Evolutionary conservation across 1,284 basidiomycete species (phyloP).

Genomic region (Cutaneotrichosporon sp.): DNA sequence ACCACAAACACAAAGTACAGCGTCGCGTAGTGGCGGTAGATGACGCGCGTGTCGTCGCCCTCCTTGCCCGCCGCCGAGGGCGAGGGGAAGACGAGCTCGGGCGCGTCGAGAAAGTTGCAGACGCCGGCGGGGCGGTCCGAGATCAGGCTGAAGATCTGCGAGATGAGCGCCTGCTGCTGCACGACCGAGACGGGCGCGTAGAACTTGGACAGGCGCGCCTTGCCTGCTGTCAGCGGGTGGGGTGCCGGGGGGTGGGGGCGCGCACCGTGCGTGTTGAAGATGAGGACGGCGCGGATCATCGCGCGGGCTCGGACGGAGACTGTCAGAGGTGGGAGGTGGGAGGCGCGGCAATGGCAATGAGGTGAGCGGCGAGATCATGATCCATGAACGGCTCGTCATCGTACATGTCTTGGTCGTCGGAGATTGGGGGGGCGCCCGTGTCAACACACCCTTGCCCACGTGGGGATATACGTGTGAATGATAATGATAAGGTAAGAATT

Average conservation of each 20-base stretch:
- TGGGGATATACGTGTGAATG: background rate
- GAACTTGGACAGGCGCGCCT: slow-evolving; percentile 93
- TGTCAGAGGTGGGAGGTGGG: too few species aligned
- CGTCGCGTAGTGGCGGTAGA: slow-evolving; percentile 77
- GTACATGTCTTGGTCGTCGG: background rate
- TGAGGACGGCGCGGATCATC: slow-evolving; percentile 88
- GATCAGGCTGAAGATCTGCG: slow-evolving; percentile 82
- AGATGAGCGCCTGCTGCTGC: slow-evolving; percentile 65
- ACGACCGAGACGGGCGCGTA: slow-evolving; percentile 82
- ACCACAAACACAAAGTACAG: slow-evolving; percentile 97
- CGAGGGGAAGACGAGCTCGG: slow-evolving; percentile 63
- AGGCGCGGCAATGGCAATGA: background rate
- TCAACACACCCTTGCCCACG: background rate
- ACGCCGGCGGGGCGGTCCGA: slow-evolving; percentile 71
- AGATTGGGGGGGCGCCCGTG: background rate
- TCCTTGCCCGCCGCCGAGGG: slow-evolving; percentile 29
- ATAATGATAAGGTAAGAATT: background rate
- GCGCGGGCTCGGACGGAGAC: background rate
- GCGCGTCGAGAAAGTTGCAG: slow-evolving; percentile 92
- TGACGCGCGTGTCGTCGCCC: slow-evolving; percentile 54
- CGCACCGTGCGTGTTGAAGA: slow-evolving; percentile 61
- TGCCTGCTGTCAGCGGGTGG: slow-evolving; percentile 88
- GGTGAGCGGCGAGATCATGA: background rate
- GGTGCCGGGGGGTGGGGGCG: slow-evolving; percentile 27
- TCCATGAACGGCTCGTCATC: background rate